These are phyloP conservation scores for Sugiyamaella americana DNA, from an alignment of 805 yeast genomes.

Conservation along the genomic window DNA sequence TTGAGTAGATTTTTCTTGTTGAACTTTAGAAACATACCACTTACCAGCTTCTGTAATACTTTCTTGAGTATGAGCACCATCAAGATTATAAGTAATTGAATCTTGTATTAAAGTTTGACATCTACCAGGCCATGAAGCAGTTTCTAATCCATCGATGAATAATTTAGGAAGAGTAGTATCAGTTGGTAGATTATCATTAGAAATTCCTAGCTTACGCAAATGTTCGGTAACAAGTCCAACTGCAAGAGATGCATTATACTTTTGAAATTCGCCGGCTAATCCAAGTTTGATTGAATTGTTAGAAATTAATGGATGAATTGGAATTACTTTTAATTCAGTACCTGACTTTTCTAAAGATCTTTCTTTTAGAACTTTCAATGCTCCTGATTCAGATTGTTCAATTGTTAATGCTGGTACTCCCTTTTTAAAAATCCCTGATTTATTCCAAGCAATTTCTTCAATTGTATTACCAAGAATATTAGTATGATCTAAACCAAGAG, in stretches of 20 bases:
- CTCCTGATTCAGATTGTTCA: slow-evolving; percentile 41
- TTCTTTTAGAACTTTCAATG: slow-evolving; percentile 42
- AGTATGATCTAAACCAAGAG: slow-evolving; percentile 90
- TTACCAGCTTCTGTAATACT: slow-evolving; percentile 73
- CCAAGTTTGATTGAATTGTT: slow-evolving; percentile 29
- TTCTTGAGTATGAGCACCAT: slow-evolving; percentile 95
- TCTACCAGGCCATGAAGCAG: slow-evolving; percentile 90
- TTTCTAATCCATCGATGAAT: slow-evolving; percentile 48
- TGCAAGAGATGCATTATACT: slow-evolving; percentile 82
- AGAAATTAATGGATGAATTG: slow-evolving; percentile 35
- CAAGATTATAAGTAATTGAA: slow-evolving; percentile 68
- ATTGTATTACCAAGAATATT: slow-evolving; percentile 80
- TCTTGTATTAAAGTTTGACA: slow-evolving; percentile 61
- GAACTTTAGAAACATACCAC: slow-evolving; percentile 52
- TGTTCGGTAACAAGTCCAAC: slow-evolving; percentile 61
- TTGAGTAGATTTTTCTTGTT: slow-evolving; percentile 14
- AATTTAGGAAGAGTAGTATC: slow-evolving; percentile 19
- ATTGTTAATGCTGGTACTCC: slow-evolving; percentile 64
- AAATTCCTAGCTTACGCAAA: slow-evolving; percentile 32
- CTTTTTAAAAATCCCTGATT: slow-evolving; percentile 82
- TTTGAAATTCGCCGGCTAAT: slow-evolving; percentile 70
- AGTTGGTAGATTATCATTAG: slow-evolving; percentile 6
- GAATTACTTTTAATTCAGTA: slow-evolving; percentile 45
- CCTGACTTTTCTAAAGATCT: slow-evolving; percentile 64
- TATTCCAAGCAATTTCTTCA: slow-evolving; percentile 91